Conservation (phyloP, 345 rosid species). For the Syzygium aqueum region DNA sequence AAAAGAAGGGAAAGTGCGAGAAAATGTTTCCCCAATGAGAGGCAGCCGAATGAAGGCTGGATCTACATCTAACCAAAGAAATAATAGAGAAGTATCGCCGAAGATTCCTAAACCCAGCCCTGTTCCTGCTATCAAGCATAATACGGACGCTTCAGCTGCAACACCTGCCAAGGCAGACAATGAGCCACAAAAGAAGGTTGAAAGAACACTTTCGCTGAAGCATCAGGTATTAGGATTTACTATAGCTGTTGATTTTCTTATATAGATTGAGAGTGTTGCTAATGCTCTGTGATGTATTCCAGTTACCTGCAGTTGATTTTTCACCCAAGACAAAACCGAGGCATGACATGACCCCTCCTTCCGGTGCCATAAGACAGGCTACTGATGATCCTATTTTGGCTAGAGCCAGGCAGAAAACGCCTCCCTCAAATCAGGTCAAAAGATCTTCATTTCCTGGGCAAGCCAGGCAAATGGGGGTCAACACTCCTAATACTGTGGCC, state of each 20-base stretch:
- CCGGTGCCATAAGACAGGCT: conserved; percentile 33
- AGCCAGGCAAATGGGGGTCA: conserved; percentile 41
- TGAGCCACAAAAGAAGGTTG: conserved; percentile 42
- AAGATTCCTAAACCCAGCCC: conserved; percentile 56
- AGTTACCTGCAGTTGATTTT: conserved; percentile 60
- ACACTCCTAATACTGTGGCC: conserved; percentile 25
- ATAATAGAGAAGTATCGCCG: conserved; percentile 45
- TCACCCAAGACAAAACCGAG: conserved; percentile 61
- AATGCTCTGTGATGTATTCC: conserved; percentile 10
- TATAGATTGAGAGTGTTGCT: conserved; percentile 1
- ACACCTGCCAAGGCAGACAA: conserved; percentile 35
- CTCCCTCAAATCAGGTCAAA: conserved; percentile 47
- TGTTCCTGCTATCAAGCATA: conserved; percentile 42
- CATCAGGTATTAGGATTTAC: conserved; percentile 49
- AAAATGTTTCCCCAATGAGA: conserved; percentile 81
- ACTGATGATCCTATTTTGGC: conserved; percentile 42
- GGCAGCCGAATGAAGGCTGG: conserved; percentile 42
- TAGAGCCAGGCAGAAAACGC: conserved; percentile 74
- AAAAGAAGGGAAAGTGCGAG: conserved; percentile 88
- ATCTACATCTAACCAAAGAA: conserved; percentile 38
- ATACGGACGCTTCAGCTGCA: conserved; percentile 25
- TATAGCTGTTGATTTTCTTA: neutral
- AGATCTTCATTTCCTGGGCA: conserved; percentile 46
- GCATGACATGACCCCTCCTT: conserved; percentile 57
- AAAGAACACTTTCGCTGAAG: conserved; percentile 49